Base-by-base conservation (phyloP, 768 basidiomycete genomes). In the Russula virescens region DNA sequence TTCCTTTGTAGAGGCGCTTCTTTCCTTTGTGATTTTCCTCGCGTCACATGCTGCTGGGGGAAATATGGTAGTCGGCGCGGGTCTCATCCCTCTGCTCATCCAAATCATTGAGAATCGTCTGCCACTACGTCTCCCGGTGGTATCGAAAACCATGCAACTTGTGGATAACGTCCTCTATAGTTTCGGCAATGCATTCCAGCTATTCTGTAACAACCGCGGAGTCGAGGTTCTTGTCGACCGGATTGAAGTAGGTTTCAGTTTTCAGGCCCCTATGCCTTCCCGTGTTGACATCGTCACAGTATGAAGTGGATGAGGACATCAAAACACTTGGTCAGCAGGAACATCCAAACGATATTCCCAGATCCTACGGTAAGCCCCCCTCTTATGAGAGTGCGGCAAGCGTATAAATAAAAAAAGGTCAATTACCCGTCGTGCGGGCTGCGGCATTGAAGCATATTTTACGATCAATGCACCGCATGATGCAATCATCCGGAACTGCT, bases 21-120 rank as follows among this genome's bases (percentile, higher is more conserved):
- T 98, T 61, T 84, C 86, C 28, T 91, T 98, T 71, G 81, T 98
- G 46, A 92, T 89, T 2, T 91, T 87, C 75, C 82, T 98, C 63
- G 85, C 94, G 13, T 87, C 89, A 14, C 88, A 93, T 71, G 82
- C 90, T 2, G 82, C 87, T 3, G 92, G 93, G 35, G 92, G 89
- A 10, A 91, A 89, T 68, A 92, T 97, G 93, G 84, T 98, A 48
- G 90, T 98, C 59, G 89, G 93, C 25, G 96, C 97, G 34, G 97
- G 97, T 4, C 76, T 97, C 49, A 83, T 99, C 54, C 91, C 91
- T 2, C 76, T 96, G 16, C 79, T 99, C 28, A 88, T 98, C 56
- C 93, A 97, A 70, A 78, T 96, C 45, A 85, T 96, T 68, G 89
- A 94, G 73, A 91, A 88, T 72, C 82, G 81, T 64, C 77, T 84